phyloP scores from a whole-genome alignment of 139 green algal genomes.

The Closterium sp. region DNA sequence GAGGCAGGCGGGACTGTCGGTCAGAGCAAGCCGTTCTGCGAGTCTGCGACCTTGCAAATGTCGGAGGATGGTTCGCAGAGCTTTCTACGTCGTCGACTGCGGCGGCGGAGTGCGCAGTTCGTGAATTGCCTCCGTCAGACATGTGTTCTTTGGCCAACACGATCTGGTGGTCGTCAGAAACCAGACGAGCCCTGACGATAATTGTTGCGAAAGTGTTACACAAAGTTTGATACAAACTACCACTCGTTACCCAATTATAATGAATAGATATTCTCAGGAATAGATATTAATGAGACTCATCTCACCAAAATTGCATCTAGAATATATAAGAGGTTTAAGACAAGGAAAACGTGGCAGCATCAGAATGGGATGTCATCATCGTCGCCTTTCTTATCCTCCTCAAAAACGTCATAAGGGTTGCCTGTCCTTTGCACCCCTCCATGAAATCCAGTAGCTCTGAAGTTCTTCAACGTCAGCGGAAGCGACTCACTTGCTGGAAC shows the following conservation, averaged over 20 bases:
- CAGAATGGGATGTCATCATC: neutral
- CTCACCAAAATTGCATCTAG: too few relatives aligned
- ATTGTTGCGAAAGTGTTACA: neutral
- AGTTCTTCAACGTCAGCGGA: slow-evolving; percentile 7
- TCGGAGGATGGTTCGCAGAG: neutral
- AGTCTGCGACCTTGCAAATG: neutral
- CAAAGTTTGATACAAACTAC: too few relatives aligned
- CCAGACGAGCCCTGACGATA: neutral
- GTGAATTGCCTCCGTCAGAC: neutral
- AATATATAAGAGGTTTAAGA: too few relatives aligned
- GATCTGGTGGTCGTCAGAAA: neutral
- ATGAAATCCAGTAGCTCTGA: slow-evolving; percentile 1
- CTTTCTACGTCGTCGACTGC: neutral
- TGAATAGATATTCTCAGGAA: too few relatives aligned
- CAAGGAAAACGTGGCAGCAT: too few relatives aligned
- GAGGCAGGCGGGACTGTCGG: neutral
- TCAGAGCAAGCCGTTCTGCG: neutral
- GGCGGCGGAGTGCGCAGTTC: neutral
- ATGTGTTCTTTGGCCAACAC: neutral
- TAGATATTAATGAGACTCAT: too few relatives aligned
- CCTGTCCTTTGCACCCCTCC: neutral
- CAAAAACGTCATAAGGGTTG: slow-evolving; percentile 5
- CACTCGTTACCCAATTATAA: too few relatives aligned
- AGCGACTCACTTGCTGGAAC: neutral
- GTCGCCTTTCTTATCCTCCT: neutral